These are phyloP conservation scores for Annulohypoxylon nitens DNA, from an alignment of 495 filamentous ascomycete genomes.

Conservation along the genomic window DNA sequence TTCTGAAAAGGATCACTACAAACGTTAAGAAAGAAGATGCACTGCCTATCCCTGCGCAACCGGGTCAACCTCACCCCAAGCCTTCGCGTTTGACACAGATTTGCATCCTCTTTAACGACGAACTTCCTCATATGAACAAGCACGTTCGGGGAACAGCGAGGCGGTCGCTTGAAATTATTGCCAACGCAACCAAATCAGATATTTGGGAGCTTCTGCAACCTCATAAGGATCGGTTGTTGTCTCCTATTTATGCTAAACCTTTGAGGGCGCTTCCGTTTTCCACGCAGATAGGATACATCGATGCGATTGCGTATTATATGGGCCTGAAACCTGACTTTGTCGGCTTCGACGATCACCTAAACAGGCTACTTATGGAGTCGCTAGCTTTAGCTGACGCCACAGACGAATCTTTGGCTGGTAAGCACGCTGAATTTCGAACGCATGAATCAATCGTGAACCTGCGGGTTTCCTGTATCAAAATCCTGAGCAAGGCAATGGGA, in stretches of 20 bases:
- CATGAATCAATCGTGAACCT: constrained; percentile 91
- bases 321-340: constrained; percentile 87
- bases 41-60: constrained; percentile 60
- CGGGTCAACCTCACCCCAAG: constrained; percentile 53
- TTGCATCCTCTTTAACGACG: constrained; percentile 84
- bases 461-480: constrained; percentile 92
- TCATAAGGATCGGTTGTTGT: constrained; percentile 85
- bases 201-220: constrained; percentile 87
- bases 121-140: constrained; percentile 93
- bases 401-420: constrained; percentile 86
- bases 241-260: constrained; percentile 94
- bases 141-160: constrained; percentile 90
- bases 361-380: constrained; percentile 90
- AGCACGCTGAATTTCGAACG: constrained; percentile 88
- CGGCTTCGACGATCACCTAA: constrained; percentile 89
- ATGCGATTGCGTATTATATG: constrained; percentile 94
- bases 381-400: constrained; percentile 92
- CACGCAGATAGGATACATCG: constrained; percentile 96
- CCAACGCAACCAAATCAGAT: constrained; percentile 78
- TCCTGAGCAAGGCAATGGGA: constrained; percentile 90
- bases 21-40: constrained; percentile 80
- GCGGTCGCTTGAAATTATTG: constrained; percentile 82
- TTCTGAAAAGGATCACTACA: constrained; percentile 81
- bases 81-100: constrained; percentile 74
- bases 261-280: constrained; percentile 90